Percentiles rank a stretch among this genome's conserved stretches.
These are phyloP conservation scores for Peronospora destructor DNA, from an alignment of 352 stramenopile genomes.

Conservation along the genomic window DNA sequence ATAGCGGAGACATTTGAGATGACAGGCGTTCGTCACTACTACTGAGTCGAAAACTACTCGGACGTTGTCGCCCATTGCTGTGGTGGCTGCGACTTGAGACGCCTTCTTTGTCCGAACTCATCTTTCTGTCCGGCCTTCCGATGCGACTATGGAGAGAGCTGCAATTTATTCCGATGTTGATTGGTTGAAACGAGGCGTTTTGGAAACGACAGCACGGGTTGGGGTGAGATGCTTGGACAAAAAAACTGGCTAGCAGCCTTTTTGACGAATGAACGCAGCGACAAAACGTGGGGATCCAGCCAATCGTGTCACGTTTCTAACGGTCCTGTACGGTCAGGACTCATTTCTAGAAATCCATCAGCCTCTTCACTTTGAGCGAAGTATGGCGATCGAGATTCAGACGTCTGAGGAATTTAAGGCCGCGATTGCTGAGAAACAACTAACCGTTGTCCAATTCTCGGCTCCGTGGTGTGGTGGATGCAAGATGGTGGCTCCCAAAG, in stretches of 20 bases:
- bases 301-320: no score
- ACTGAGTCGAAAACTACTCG: constrained; percentile 19
- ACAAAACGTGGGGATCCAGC: no score
- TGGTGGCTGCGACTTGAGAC: constrained; percentile 15
- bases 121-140: not conserved
- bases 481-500: constrained; percentile 60
- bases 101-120: constrained; percentile 25
- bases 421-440: constrained; percentile 39
- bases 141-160: not conserved
- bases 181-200: not conserved
- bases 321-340: no score
- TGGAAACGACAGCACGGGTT: no score
- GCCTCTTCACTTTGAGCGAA: not conserved
- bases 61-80: constrained; percentile 6
- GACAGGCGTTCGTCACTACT: constrained; percentile 17
- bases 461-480: constrained; percentile 73
- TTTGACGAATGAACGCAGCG: no score
- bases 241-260: no score
- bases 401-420: constrained; percentile 44
- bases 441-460: constrained; percentile 56
- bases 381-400: constrained; percentile 37
- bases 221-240: no score
- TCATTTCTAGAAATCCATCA: not conserved
- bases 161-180: not conserved
- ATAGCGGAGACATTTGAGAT: constrained; percentile 7